Conservation (phyloP, 139 green algal genomes). For the Chlamydomonas sphaeroides region DNA sequence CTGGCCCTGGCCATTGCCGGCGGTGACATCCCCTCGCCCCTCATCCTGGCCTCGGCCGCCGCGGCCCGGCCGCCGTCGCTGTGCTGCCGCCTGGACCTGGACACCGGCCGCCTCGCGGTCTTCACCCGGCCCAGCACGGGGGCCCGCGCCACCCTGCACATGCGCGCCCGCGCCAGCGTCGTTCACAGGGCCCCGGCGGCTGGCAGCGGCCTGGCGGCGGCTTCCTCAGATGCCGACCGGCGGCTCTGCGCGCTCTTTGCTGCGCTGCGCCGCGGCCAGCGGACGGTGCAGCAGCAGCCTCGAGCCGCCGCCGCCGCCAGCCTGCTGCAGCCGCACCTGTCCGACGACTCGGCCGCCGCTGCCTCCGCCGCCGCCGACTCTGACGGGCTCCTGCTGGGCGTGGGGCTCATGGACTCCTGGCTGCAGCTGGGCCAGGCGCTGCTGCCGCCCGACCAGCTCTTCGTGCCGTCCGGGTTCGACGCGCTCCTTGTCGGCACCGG, state of each 20-base stretch:
- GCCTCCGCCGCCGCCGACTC: not conserved
- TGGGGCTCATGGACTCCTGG: constrained; percentile 58
- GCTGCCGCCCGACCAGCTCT: constrained; percentile 38
- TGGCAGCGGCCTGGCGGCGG: not conserved
- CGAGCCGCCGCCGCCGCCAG: not conserved
- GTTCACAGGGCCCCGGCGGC: not conserved
- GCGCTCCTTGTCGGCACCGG: too few species aligned
- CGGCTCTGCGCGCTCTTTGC: not conserved
- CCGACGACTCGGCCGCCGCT: not conserved
- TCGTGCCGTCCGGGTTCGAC: constrained; percentile 64
- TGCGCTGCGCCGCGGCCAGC: too few species aligned
- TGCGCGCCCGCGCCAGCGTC: constrained; percentile 8
- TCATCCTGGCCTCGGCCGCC: constrained; percentile 47
- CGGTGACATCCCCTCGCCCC: constrained; percentile 47
- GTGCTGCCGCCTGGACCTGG: constrained; percentile 12
- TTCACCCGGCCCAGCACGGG: not conserved
- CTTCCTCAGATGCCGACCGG: not conserved
- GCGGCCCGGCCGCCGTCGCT: not conserved
- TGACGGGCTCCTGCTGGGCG: constrained; percentile 50
- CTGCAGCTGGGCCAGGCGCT: constrained; percentile 70
- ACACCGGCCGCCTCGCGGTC: not conserved
- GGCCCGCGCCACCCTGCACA: not conserved
- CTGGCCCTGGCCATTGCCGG: not conserved
- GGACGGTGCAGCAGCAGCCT: not conserved
- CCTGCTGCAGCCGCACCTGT: constrained; percentile 6